phyloP scores from a whole-genome alignment of 148 eudicot species.

The Simmondsia chinensis region DNA sequence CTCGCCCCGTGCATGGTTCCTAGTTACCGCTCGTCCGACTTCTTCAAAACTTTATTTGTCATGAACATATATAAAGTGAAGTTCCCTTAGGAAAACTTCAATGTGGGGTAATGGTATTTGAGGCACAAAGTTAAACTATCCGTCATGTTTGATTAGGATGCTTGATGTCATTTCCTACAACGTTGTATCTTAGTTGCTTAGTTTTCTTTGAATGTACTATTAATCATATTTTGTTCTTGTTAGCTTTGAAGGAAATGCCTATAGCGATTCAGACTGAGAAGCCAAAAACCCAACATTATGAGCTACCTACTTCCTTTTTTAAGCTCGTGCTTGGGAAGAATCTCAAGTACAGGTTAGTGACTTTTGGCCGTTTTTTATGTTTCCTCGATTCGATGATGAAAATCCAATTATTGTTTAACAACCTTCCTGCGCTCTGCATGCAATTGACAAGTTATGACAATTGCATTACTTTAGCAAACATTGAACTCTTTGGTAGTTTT shows the following conservation, averaged over 20 bases:
- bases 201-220: not conserved
- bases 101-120: no score
- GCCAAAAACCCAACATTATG: slow-evolving; percentile 85
- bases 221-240: slow-evolving; percentile 14
- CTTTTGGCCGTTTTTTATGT: not conserved
- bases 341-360: slow-evolving; percentile 75
- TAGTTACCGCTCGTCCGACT: no score
- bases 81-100: no score
- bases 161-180: not conserved
- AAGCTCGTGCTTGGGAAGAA: slow-evolving; percentile 84
- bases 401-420: no score
- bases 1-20: no score
- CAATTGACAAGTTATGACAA: no score
- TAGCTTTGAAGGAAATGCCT: slow-evolving; percentile 86
- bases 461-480: no score
- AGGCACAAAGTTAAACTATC: not conserved
- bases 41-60: no score
- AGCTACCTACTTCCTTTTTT: slow-evolving; percentile 93
- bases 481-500: no score
- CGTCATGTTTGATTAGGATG: no score
- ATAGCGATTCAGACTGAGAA: slow-evolving; percentile 80
- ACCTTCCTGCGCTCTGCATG: no score
- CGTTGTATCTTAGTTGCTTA: not conserved
- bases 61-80: no score
- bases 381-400: not conserved